These are phyloP conservation scores for Neocatenulostroma microsporum DNA, from an alignment of 2,329 filamentous ascomycete genomes.

Conservation along the genomic window DNA sequence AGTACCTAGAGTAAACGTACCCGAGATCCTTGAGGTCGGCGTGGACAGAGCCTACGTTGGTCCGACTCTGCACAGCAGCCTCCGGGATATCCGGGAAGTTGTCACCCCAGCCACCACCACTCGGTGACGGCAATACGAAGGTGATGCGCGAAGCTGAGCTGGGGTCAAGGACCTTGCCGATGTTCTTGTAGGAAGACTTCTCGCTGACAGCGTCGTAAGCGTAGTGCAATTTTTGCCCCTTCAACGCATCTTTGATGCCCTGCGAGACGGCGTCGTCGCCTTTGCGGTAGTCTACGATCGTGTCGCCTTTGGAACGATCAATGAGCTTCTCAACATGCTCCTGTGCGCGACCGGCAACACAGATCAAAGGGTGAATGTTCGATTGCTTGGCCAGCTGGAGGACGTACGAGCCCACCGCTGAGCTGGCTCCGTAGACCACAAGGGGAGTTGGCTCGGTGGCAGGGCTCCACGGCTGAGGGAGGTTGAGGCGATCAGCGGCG, in stretches of 20 bases:
- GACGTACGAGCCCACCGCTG: slow-evolving; percentile 52
- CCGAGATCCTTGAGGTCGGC: slow-evolving; percentile 29
- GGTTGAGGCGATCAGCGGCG: slow-evolving; percentile 29
- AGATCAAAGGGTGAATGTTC: slow-evolving; percentile 56
- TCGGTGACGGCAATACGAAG: slow-evolving; percentile 22
- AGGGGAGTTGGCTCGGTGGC: slow-evolving; percentile 22
- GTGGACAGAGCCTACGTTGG: slow-evolving; percentile 29
- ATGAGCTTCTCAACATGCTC: slow-evolving; percentile 47
- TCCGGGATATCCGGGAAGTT: slow-evolving; percentile 19
- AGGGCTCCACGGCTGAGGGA: slow-evolving; percentile 36
- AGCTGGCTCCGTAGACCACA: slow-evolving; percentile 46
- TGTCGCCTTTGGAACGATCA: slow-evolving; percentile 48
- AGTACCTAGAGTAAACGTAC: slow-evolving; percentile 27
- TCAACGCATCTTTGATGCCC: slow-evolving; percentile 23
- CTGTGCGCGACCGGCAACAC: slow-evolving; percentile 48
- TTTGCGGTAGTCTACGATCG: slow-evolving; percentile 52
- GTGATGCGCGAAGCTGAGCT: slow-evolving; percentile 27
- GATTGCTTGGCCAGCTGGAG: slow-evolving; percentile 46
- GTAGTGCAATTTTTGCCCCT: slow-evolving; percentile 21
- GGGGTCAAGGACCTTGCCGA: slow-evolving; percentile 31
- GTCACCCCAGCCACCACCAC: slow-evolving; percentile 13
- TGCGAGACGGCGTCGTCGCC: slow-evolving; percentile 25
- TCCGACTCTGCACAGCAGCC: slow-evolving; percentile 32
- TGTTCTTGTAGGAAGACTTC: slow-evolving; percentile 30
- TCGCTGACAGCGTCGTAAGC: slow-evolving; percentile 29